Percentiles rank a stretch among this genome's conserved stretches.
Evolutionary conservation across 169 alveolate species (phyloP).

Genomic region (Cryptosporidium sp.): DNA sequence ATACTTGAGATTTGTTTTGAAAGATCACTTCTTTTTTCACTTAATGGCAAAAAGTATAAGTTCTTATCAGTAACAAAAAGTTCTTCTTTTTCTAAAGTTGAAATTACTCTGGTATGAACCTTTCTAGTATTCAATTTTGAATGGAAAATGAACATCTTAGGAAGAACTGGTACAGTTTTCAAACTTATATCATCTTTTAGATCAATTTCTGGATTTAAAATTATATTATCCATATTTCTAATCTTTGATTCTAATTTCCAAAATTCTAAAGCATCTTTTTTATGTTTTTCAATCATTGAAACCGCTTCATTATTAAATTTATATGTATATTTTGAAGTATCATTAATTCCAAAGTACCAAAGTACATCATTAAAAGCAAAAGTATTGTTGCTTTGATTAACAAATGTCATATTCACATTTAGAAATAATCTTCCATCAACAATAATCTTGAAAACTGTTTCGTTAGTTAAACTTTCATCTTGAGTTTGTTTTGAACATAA

Average conservation of each 20-base stretch:
- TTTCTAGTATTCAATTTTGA: constrained; percentile 3
- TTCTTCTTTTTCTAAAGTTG: not conserved
- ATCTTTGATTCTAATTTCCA: constrained; percentile 46
- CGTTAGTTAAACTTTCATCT: not conserved
- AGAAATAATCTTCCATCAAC: constrained; percentile 66
- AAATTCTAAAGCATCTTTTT: constrained; percentile 29
- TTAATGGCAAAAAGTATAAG: constrained; percentile 18
- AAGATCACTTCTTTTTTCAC: constrained; percentile 30
- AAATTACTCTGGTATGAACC: not conserved
- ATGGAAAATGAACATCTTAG: constrained; percentile 44
- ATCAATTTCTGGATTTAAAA: not conserved
- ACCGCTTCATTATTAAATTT: constrained; percentile 30
- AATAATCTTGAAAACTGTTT: constrained; percentile 13
- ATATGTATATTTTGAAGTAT: not conserved
- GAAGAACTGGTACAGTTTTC: not conserved
- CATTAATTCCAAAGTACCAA: constrained; percentile 25
- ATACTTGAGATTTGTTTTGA: constrained; percentile 46
- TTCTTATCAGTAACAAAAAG: not conserved
- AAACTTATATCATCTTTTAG: no score
- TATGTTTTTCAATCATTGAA: constrained; percentile 20
- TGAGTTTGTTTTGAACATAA: constrained; percentile 15
- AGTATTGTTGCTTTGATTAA: not conserved
- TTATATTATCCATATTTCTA: constrained; percentile 29
- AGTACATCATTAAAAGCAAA: constrained; percentile 57
- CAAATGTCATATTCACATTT: constrained; percentile 28